These are phyloP conservation scores for Coemansia sp. DNA, from an alignment of 192 early-diverging fungal genomes.

Conservation along the genomic window DNA sequence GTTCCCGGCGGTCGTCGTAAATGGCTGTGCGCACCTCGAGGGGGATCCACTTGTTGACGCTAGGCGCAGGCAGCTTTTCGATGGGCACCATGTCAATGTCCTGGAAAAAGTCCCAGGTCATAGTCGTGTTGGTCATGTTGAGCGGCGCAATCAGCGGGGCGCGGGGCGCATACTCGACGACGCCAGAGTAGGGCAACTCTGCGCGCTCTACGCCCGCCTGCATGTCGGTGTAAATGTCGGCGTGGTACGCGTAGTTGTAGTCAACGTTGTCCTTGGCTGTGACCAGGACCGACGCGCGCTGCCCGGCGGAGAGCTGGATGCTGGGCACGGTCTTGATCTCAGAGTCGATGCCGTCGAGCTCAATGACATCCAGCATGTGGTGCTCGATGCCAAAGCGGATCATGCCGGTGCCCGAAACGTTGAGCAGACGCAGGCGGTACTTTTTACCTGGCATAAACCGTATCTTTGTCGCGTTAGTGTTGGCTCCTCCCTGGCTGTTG, in stretches of 20 bases:
- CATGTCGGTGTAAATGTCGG: conserved; percentile 59
- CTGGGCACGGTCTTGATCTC: conserved; percentile 55
- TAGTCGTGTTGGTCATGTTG: conserved; percentile 14
- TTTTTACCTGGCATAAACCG: conserved; percentile 71
- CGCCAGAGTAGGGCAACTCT: conserved; percentile 26
- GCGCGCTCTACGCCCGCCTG: conserved; percentile 40
- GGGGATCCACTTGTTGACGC: conserved; percentile 45
- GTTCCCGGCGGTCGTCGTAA: conserved; percentile 68
- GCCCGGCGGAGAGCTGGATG: conserved; percentile 66
- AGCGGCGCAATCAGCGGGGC: conserved; percentile 27
- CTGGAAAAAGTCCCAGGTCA: conserved; percentile 54
- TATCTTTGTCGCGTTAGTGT: conserved; percentile 54
- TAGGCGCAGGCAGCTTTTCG: conserved; percentile 25
- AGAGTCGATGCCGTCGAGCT: conserved; percentile 71
- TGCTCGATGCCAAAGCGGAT: conserved; percentile 76
- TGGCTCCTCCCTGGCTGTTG: conserved; percentile 59
- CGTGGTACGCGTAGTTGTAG: conserved; percentile 69
- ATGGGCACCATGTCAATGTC: conserved; percentile 63
- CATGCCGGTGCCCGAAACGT: conserved; percentile 69
- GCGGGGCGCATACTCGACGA: conserved; percentile 33
- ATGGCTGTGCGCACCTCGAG: conserved; percentile 63
- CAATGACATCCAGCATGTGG: conserved; percentile 76
- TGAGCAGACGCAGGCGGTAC: conserved; percentile 79
- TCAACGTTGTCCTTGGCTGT: conserved; percentile 60
- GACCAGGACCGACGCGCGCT: conserved; percentile 78